Evolutionary conservation across 192 early-diverging fungal species (phyloP), one percentile per base, ranked within the genome.

Genomic region (Coemansia sp.): DNA sequence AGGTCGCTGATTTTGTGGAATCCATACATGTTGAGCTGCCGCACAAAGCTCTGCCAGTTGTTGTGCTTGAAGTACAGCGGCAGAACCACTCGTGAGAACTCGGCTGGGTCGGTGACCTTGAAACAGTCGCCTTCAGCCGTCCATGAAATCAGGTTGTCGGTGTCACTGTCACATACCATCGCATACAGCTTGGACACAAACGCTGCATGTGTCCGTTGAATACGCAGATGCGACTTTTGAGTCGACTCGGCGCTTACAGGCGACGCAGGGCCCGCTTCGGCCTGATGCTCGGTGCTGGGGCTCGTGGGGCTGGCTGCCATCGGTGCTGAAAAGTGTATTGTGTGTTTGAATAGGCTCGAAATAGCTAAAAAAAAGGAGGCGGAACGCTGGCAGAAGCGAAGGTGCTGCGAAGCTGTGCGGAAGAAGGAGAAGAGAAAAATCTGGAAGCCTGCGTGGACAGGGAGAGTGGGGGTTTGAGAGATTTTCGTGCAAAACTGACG

Each of bases 41-140:
- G 83, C 48, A 93, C 92, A 85, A 94, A 94, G 82, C 91, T 92
- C 61, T 90, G 88, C 88, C 91, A 94, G 81, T 94, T 93, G 67
- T 88, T 90, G 66, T 95, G 93, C 72, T 93, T 93, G 66, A 94
- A 95, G 70, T 92, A 90, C 54, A 85, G 84, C 22, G 93, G 93
- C 47, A 94, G 78, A 0, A 94, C 83, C 7, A 70, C 64, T 49
- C 83, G 86, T 19, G 90, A 86, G 62, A 96, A 87, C 59, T 89
- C 90, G 0, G 85, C 85, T 2, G 89, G 89, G 73, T 94, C 93
- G 15, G 85, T 88, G 17, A 96, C 91, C 48, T 90, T 88, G 75
- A 96, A 94, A 58, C 89, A 82, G 66, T 90, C 89, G 59, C 93
- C 94, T 15, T 75, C 78, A 17, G 62, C 59, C 4, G 68, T 65